A percentile compares a stretch with the other conserved stretches of the same genome.
Conservation (phyloP, 2,329 filamentous ascomycete genomes). For the Passalora sequoiae region DNA sequence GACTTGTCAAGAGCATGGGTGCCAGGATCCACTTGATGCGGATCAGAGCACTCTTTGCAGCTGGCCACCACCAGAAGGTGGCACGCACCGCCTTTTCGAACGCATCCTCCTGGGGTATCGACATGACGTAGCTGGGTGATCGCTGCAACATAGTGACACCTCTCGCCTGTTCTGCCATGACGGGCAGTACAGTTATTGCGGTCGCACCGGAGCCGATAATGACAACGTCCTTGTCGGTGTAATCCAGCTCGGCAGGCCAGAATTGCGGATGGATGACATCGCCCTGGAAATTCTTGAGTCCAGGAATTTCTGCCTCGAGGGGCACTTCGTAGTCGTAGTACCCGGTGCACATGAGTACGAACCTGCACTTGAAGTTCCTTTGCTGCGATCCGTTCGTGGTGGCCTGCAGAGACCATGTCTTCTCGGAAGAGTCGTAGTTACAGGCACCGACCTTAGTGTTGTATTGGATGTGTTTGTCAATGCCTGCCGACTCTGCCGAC, state of each 20-base stretch:
- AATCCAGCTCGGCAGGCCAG: constrained; percentile 66
- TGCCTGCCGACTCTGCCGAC: constrained; percentile 41
- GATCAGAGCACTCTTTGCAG: constrained; percentile 29
- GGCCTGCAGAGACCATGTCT: constrained; percentile 44
- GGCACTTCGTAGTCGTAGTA: constrained; percentile 70
- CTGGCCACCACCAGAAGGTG: constrained; percentile 22
- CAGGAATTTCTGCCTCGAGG: constrained; percentile 58
- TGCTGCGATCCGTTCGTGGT: constrained; percentile 35
- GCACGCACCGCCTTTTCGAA: constrained; percentile 25
- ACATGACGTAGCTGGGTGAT: constrained; percentile 59
- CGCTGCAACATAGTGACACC: constrained; percentile 77
- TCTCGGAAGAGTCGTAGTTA: constrained; percentile 45
- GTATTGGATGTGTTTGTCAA: constrained; percentile 45
- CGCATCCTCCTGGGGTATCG: constrained; percentile 26
- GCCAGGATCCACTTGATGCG: constrained; percentile 35
- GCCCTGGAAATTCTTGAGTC: constrained; percentile 61
- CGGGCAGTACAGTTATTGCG: constrained; percentile 69
- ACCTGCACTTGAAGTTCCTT: constrained; percentile 40
- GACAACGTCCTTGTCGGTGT: constrained; percentile 61
- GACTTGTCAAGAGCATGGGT: constrained; percentile 32
- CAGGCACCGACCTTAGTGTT: constrained; percentile 39
- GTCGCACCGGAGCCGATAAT: constrained; percentile 76
- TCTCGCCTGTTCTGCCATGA: constrained; percentile 58
- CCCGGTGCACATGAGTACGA: constrained; percentile 57
- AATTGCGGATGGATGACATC: constrained; percentile 65